A percentile compares a stretch with the other conserved stretches of the same genome.
Evolutionary conservation across 306 rosid species (phyloP).

Genomic region (Vigna angularis): DNA sequence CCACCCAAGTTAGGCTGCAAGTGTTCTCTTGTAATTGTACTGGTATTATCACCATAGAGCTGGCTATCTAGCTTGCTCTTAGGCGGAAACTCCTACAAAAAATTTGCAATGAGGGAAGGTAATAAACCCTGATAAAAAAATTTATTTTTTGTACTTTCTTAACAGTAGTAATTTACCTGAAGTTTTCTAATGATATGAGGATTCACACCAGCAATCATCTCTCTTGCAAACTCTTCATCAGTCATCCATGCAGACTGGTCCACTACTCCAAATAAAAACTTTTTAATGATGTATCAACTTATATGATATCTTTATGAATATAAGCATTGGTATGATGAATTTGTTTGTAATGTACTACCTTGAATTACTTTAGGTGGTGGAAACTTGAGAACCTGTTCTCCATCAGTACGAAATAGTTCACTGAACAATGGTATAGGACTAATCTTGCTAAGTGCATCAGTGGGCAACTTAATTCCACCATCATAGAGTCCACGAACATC

Average conservation of each 20-base stretch:
- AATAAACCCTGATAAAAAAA: background rate
- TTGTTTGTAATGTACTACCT: conserved; percentile 49
- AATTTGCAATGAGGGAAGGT: background rate
- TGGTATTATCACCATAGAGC: conserved; percentile 65
- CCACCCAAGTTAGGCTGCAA: conserved; percentile 62
- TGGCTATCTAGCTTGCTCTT: conserved; percentile 65
- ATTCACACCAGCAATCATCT: conserved; percentile 78
- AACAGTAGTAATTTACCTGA: conserved; percentile 38
- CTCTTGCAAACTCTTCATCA: conserved; percentile 82
- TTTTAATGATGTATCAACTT: conserved; percentile 2
- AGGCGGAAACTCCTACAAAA: conserved; percentile 71
- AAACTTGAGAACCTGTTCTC: conserved; percentile 60
- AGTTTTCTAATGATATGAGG: conserved; percentile 59
- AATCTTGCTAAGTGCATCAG: conserved; percentile 45
- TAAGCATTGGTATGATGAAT: background rate
- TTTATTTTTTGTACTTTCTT: background rate
- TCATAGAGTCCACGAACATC: conserved; percentile 70
- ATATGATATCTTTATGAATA: background rate
- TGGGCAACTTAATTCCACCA: conserved; percentile 68
- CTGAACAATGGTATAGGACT: conserved; percentile 65
- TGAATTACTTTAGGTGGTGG: conserved; percentile 70
- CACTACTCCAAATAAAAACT: conserved; percentile 50
- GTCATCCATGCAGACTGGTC: conserved; percentile 72
- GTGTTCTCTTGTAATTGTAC: conserved; percentile 59
- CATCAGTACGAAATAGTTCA: conserved; percentile 74